These are phyloP conservation scores for Pseudogymnoascus sp. DNA, from an alignment of 2,329 filamentous ascomycete species.

Conservation along the genomic window DNA sequence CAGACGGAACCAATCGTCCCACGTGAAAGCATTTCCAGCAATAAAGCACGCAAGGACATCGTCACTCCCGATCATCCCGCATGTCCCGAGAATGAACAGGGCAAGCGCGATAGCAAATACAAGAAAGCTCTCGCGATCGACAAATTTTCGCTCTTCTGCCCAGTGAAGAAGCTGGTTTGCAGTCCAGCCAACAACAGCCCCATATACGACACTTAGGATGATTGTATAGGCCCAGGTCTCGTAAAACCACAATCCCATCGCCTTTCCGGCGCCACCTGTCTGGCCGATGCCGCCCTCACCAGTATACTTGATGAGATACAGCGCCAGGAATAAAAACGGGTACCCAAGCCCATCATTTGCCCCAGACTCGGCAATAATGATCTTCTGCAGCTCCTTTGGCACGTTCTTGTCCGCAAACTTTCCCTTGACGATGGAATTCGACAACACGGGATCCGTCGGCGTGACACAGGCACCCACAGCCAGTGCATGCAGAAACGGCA, in stretches of 20 bases:
- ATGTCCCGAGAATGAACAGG: slow-evolving; percentile 76
- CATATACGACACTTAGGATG: slow-evolving; percentile 66
- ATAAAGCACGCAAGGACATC: slow-evolving; percentile 86
- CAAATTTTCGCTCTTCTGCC: slow-evolving; percentile 40
- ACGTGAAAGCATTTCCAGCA: slow-evolving; percentile 79
- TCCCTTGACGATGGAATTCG: slow-evolving; percentile 84
- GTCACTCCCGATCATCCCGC: slow-evolving; percentile 76
- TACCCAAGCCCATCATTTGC: slow-evolving; percentile 84
- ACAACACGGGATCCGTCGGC: slow-evolving; percentile 78
- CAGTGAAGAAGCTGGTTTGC: slow-evolving; percentile 77
- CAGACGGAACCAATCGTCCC: slow-evolving; percentile 84
- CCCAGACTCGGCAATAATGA: slow-evolving; percentile 69
- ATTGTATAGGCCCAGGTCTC: slow-evolving; percentile 79
- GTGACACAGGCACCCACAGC: slow-evolving; percentile 76
- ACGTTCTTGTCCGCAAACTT: slow-evolving; percentile 86
- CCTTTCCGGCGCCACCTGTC: slow-evolving; percentile 50
- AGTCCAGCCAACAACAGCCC: slow-evolving; percentile 68
- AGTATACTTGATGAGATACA: slow-evolving; percentile 74
- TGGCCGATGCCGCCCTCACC: slow-evolving; percentile 46
- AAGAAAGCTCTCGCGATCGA: slow-evolving; percentile 30
- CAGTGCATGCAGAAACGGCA: slow-evolving; percentile 67
- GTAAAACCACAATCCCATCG: slow-evolving; percentile 71
- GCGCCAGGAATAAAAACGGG: slow-evolving; percentile 73
- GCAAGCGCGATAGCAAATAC: slow-evolving; percentile 62
- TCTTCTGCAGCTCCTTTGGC: slow-evolving; percentile 66